Base-by-base conservation (phyloP, 192 early-diverging fungal species). In the Dimargaris verticillata region DNA sequence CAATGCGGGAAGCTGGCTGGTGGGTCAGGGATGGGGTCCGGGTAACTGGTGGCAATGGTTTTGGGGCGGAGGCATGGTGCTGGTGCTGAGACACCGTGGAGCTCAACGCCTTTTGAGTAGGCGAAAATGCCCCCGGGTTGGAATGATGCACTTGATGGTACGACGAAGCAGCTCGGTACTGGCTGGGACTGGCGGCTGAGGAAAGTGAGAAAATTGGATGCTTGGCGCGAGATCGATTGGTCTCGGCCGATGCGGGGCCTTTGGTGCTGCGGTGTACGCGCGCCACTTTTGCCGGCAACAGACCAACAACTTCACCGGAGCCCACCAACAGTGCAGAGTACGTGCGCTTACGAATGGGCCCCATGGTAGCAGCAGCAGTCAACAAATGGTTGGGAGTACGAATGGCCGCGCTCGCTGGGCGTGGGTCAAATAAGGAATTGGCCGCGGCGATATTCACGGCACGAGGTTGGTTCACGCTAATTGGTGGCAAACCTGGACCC, bases 281-380 rank as follows among this genome's bases (percentile, higher is more conserved):
- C 33, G 57, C 57, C 10, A 59, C 57, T n/a, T 59, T 59, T 10
- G 57, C 22, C 3, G 26, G 43, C 17, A 59, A 5, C 57, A 41
- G 18, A 38, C 33, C 33, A 18, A 59, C 24, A n/a, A 44, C 42
- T 41, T 59, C 38, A 44, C 42, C 38, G 20, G 57, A 18, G 57
- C 11, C 25, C 20, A 20, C 29, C 13, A 59, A 24, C 42, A 59
- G n/a, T 6, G 57, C 42, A 13, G 57, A 59, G n/a, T 43, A 17
- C 1, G 18, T 43, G 42, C 57, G 57, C 57, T 59, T 59, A 41
- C 41, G 57, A 55, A 33, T 7, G 53, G 33, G n/a, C 11, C 53
- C 18, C 53, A 55, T 33, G 26, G 53, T 47, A 20, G 46, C 46
- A 20, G 46, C 46, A 6, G 53, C 6, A 11, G 28, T 2, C 28